Evolutionary conservation across 257 asterid species (phyloP).

Genomic region (Nicotiana tomentosiformis): DNA sequence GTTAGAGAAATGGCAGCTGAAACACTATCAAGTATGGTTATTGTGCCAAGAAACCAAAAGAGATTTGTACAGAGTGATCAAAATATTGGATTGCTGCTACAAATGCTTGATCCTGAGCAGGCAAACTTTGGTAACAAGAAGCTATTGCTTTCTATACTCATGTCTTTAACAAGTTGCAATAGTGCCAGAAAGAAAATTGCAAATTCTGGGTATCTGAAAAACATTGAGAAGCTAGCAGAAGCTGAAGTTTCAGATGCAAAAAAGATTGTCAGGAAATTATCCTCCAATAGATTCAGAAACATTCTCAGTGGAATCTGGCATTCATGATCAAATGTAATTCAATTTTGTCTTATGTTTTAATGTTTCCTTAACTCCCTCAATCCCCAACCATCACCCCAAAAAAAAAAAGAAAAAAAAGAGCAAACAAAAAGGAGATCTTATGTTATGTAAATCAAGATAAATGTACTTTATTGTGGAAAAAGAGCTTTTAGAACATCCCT

Average conservation of each 20-base stretch:
- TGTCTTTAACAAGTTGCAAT: constrained; percentile 60
- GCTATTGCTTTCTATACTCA: constrained; percentile 64
- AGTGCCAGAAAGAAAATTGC: constrained; percentile 83
- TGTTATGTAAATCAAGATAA: constrained; percentile 23
- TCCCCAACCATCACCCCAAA: background rate
- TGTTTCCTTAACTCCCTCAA: background rate
- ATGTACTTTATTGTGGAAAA: constrained; percentile 12
- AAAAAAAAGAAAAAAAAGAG: background rate
- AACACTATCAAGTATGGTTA: constrained; percentile 61
- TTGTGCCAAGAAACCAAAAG: constrained; percentile 62
- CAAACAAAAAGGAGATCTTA: constrained; percentile 7
- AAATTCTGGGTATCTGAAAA: constrained; percentile 58
- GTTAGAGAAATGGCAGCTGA: constrained; percentile 77
- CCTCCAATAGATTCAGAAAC: constrained; percentile 47
- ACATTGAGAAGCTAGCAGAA: constrained; percentile 76
- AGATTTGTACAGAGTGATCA: constrained; percentile 66
- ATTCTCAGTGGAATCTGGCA: constrained; percentile 67
- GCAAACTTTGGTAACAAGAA: constrained; percentile 55
- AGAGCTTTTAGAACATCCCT: constrained; percentile 10
- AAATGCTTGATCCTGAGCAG: constrained; percentile 63
- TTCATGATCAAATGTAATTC: constrained; percentile 34
- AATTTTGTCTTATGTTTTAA: constrained; percentile 10
- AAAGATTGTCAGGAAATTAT: constrained; percentile 64
- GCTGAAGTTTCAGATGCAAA: constrained; percentile 76
- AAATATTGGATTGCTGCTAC: constrained; percentile 51